Evolutionary conservation across 2,329 filamentous ascomycete genomes (phyloP), one percentile per base, ranked within the genome.

Genomic region (Dactylellina sp.): DNA sequence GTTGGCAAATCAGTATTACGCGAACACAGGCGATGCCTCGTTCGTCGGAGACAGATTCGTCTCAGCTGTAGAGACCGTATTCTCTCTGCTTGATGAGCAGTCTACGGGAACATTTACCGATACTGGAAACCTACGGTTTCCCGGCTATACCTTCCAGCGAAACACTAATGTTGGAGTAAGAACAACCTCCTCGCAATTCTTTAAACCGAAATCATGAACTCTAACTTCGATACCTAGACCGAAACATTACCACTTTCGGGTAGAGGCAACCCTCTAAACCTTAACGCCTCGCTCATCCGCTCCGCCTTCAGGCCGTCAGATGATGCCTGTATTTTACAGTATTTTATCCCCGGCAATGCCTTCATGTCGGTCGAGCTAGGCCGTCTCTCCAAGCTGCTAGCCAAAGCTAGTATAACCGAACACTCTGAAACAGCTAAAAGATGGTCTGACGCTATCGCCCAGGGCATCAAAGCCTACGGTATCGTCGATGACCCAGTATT

Each of bases 241-340:
- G 95, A 99, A 81, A 99, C 95, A 0, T 86, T 99, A 35, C 91
- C 86, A 77, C 84, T 99, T 0, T 84, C 83, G 0, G 95, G 95
- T 0, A 84, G 93, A 22, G 95, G 95, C n/a, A 99, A 99, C 80
- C 95, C 95, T 0, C 84, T 99, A 14, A 93, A 92, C 77, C 86
- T 84, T 77, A 91, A 89, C 16, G 97, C 95, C 0, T 93, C 92
- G 0, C 86, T 99, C 0, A 86, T 98, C 52, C 88, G 95, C 70
- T 96, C 92, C 42, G 94, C 95, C 0, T 99, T 99, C 83, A 87
- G 95, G 0, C 95, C 95, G 2, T 96, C 92, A 76, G 95, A 99
- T 78, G 95, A 99, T 80, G 92, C 95, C 1, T 96, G 93, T 0
- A 97, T 95, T 39, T 84, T 99, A 1, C 93, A 93, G 47, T 99